phyloP scores from a whole-genome alignment of 2,329 filamentous ascomycete species.

The Aureobasidium sp. region DNA sequence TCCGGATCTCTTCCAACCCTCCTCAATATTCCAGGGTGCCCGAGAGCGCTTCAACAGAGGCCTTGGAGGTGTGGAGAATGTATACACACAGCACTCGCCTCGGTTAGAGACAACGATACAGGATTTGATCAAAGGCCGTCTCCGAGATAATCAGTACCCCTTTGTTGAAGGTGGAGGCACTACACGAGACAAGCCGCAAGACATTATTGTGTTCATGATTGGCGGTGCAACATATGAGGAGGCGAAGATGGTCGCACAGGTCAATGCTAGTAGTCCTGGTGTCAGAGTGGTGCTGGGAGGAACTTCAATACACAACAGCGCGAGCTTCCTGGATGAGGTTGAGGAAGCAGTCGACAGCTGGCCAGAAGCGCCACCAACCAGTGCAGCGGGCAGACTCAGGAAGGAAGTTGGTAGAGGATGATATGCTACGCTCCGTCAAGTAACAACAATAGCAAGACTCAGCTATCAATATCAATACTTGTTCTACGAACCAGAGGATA shows the following conservation, averaged over 20 bases:
- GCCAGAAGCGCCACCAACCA: conserved; percentile 62
- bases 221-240: conserved; percentile 95
- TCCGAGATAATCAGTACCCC: conserved; percentile 82
- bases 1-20: conserved; percentile 84
- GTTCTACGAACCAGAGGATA: not conserved
- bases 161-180: conserved; percentile 84
- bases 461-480: not conserved
- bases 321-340: conserved; percentile 83
- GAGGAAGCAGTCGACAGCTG: conserved; percentile 81
- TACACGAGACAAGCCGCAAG: conserved; percentile 91
- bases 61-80: conserved; percentile 94
- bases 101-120: conserved; percentile 81
- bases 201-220: conserved; percentile 90
- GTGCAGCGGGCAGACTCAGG: conserved; percentile 55
- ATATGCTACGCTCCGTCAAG: not conserved
- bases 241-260: conserved; percentile 88
- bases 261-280: conserved; percentile 86
- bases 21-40: conserved; percentile 84
- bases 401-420: conserved; percentile 49
- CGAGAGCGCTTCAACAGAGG: conserved; percentile 78
- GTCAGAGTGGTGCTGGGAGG: conserved; percentile 84
- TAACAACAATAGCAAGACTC: not conserved
- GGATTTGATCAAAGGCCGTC: conserved; percentile 82
- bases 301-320: conserved; percentile 81
- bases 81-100: conserved; percentile 96